Evolutionary conservation across 495 filamentous ascomycete species (phyloP), one percentile per base, ranked within the genome.

Genomic region (Daldinia loculata): DNA sequence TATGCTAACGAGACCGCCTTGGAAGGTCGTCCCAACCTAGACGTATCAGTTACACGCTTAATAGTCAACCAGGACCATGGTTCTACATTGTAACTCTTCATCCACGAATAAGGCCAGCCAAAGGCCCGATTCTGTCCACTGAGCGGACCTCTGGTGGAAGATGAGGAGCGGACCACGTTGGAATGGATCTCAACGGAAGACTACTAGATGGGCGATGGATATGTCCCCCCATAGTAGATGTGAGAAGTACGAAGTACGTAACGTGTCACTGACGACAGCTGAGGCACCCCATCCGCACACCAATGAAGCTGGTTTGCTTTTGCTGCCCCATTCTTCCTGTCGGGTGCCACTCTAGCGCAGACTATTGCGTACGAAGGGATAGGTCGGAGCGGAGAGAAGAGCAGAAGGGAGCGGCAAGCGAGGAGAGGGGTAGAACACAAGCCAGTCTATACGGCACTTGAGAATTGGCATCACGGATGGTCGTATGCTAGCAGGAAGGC

Each of bases 201-300:
- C 61, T 59, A 24, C 51, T 65, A 39, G 43, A 63, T 45, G 34
- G 56, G 17, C 19, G 43, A 66, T 45, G 51, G 50, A 59, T 43
- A 52, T 32, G 5, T 48, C 61, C 58, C 65, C 61, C 58, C 65
- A 61, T 65, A 17, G 39, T 41, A 56, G 60, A 61, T 50, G 57
- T 58, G 61, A 72, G 50, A 29, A n/a, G n/a, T n/a, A n/a, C n/a
- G n/a, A 27, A 53, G 24, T 67, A 58, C 61, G 56, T 72, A 65
- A 72, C 64, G 38, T 65, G 56, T 56, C 56, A 60, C 61, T 69
- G 65, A 72, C 70, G 63, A 68, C 61, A 72, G 57, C 30, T 64
- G 24, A 61, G 56, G 63, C 61, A 69, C 29, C 41, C 53, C 57
- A 63, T 58, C 56, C 57, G 61, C 56, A 66, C 52, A 65, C 66